Conservation (phyloP, 2,329 filamentous ascomycete species). For the Stachybotrys chartarum region DNA sequence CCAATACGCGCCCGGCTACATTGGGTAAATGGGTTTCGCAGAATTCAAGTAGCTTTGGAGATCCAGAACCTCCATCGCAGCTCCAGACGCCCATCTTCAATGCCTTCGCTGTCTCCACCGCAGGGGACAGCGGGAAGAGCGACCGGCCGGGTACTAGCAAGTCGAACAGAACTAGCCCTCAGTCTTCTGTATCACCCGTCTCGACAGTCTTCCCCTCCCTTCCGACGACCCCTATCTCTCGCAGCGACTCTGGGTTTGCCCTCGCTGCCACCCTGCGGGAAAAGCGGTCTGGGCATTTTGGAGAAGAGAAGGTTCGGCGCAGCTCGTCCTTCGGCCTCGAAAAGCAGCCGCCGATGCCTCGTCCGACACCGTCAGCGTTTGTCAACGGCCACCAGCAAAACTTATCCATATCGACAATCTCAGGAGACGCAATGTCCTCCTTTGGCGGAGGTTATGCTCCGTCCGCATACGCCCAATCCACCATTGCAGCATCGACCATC, state of each 20-base stretch:
- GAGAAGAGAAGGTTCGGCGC: constrained; percentile 69
- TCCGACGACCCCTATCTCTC: constrained; percentile 72
- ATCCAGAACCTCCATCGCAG: constrained; percentile 45
- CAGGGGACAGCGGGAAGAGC: constrained; percentile 55
- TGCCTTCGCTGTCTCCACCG: constrained; percentile 68
- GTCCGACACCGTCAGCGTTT: constrained; percentile 64
- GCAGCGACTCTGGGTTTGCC: constrained; percentile 87
- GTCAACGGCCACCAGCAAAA: constrained; percentile 56
- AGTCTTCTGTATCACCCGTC: constrained; percentile 64
- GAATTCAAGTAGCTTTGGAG: constrained; percentile 82
- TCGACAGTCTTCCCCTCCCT: constrained; percentile 71
- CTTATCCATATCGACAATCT: constrained; percentile 52
- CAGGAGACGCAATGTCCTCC: constrained; percentile 61
- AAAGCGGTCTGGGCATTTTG: constrained; percentile 88
- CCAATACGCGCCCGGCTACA: constrained; percentile 61
- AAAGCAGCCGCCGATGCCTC: constrained; percentile 57
- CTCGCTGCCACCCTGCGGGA: constrained; percentile 80
- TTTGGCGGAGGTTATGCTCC: constrained; percentile 65
- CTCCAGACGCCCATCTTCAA: constrained; percentile 73
- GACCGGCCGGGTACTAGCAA: constrained; percentile 75
- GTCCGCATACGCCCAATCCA: constrained; percentile 80
- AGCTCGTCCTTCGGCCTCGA: constrained; percentile 91
- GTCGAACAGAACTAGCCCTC: constrained; percentile 54
- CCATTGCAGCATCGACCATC: constrained; percentile 74
- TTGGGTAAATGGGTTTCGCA: constrained; percentile 82